These are phyloP conservation scores for Bigelowiella natans DNA, from an alignment of 78 protist genomes.

Conservation along the genomic window DNA sequence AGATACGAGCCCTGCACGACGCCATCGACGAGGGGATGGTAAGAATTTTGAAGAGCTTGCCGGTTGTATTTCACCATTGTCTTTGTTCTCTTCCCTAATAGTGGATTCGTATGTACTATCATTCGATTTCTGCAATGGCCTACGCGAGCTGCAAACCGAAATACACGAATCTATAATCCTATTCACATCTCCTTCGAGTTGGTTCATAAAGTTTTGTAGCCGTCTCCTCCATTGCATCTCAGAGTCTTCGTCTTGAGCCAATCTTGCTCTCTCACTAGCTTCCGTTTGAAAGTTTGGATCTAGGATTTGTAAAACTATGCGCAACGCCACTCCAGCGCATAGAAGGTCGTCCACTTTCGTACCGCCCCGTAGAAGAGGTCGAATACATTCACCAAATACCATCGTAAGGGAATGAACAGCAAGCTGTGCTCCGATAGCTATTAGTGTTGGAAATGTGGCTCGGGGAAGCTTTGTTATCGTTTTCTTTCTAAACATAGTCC, in stretches of 20 bases:
- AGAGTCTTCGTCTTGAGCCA: not conserved
- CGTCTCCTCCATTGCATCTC: not conserved
- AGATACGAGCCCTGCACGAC: too few relatives aligned
- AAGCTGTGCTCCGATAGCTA: not conserved
- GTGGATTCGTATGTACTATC: too few relatives aligned
- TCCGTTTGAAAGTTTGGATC: not conserved
- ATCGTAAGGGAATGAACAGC: not conserved
- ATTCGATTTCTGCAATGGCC: too few relatives aligned
- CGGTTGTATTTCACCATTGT: too few relatives aligned
- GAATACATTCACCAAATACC: not conserved
- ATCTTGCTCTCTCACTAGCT: not conserved
- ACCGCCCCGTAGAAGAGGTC: not conserved
- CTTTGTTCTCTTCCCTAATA: too few relatives aligned
- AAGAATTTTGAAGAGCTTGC: too few relatives aligned
- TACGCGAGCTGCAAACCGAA: too few relatives aligned
- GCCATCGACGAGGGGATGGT: too few relatives aligned
- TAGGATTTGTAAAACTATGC: not conserved
- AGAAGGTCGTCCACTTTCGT: not conserved
- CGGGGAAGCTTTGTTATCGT: not conserved
- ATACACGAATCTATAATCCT: too few relatives aligned
- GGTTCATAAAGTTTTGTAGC: not conserved
- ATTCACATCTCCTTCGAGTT: too few relatives aligned
- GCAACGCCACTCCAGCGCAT: not conserved
- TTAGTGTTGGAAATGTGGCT: not conserved
- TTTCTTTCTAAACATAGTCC: not conserved